Evolutionary conservation across 2,329 filamentous ascomycete species (phyloP).

Genomic region (Colletotrichum spinosum): DNA sequence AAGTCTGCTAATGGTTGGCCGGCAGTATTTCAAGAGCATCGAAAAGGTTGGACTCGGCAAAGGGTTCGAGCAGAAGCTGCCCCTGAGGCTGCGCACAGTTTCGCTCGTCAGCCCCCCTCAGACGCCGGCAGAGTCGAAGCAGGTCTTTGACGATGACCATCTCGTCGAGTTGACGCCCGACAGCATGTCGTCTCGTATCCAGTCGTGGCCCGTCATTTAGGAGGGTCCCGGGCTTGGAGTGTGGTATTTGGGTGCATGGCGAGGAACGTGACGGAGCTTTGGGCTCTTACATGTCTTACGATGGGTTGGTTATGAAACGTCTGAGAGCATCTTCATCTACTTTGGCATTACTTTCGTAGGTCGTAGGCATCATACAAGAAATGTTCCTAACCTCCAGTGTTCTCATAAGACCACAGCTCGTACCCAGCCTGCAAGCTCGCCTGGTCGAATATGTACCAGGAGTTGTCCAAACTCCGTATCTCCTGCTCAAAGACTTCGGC

Average conservation of each 20-base stretch:
- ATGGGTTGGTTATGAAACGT: too few species aligned
- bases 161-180: slow-evolving; percentile 37
- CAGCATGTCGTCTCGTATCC: slow-evolving; percentile 39
- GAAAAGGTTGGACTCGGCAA: slow-evolving; percentile 63
- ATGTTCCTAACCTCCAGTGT: slow-evolving; percentile 8
- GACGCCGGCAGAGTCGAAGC: slow-evolving; percentile 37
- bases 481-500: slow-evolving; percentile 30
- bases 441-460: slow-evolving; percentile 45
- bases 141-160: slow-evolving; percentile 24
- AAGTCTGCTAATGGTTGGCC: neutral
- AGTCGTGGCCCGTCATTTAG: slow-evolving; percentile 29
- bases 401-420: slow-evolving; percentile 37
- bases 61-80: slow-evolving; percentile 59
- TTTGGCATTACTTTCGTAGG: neutral
- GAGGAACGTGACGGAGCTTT: neutral
- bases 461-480: slow-evolving; percentile 38
- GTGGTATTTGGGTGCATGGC: neutral
- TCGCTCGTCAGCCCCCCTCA: slow-evolving; percentile 37
- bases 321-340: too few species aligned
- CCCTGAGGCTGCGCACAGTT: slow-evolving; percentile 40
- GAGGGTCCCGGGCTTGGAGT: neutral
- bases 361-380: neutral
- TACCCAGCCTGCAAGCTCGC: slow-evolving; percentile 41
- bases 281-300: neutral
- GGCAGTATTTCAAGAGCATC: slow-evolving; percentile 65